Evolutionary conservation across 306 rosid genomes (phyloP).

Genomic region (Coriaria nepalensis): DNA sequence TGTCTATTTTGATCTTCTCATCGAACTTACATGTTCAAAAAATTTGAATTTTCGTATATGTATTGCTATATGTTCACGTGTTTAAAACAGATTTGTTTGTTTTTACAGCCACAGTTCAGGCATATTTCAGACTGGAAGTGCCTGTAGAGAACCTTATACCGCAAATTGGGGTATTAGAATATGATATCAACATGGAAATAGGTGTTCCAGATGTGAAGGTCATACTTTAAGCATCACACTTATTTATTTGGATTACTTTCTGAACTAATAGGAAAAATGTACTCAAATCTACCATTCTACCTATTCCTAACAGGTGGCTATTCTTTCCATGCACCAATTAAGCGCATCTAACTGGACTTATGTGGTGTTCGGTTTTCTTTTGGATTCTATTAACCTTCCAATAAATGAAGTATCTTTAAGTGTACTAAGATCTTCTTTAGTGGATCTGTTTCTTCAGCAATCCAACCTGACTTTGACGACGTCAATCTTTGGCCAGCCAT

Average conservation of each 20-base stretch:
- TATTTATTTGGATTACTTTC: slow-evolving; percentile 1
- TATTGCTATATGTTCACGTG: neutral
- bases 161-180: slow-evolving; percentile 47
- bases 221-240: slow-evolving; percentile 8
- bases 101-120: slow-evolving; percentile 67
- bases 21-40: too few relatives aligned
- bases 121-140: slow-evolving; percentile 61
- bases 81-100: slow-evolving; percentile 8
- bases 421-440: slow-evolving; percentile 51
- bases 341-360: slow-evolving; percentile 42
- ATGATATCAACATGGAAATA: slow-evolving; percentile 64
- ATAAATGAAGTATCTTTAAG: slow-evolving; percentile 56
- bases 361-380: slow-evolving; percentile 70
- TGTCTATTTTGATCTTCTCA: too few relatives aligned
- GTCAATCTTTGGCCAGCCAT: slow-evolving; percentile 55
- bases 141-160: slow-evolving; percentile 72
- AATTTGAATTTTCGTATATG: neutral
- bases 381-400: slow-evolving; percentile 50
- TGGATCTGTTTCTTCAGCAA: slow-evolving; percentile 59
- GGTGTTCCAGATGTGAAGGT: slow-evolving; percentile 69
- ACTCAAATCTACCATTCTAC: slow-evolving; percentile 14
- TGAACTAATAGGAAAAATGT: slow-evolving; percentile 9
- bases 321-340: slow-evolving; percentile 58
- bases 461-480: slow-evolving; percentile 65
- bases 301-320: slow-evolving; percentile 44